Evolutionary conservation across 129 eudicot species (phyloP), one percentile per base, ranked within the genome.

Genomic region (Pittosporum tobira): DNA sequence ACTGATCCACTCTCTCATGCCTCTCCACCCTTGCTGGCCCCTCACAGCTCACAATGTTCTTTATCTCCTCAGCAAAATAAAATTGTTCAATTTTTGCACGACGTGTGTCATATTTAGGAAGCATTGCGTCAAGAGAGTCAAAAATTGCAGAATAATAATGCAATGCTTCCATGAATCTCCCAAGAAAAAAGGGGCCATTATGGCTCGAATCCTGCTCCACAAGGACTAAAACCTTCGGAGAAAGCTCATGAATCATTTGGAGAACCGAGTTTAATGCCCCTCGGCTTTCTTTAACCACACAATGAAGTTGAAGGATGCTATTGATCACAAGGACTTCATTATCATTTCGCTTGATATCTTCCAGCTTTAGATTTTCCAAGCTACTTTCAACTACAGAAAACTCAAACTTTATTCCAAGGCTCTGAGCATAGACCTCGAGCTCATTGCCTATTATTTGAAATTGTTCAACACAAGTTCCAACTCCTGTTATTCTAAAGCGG

Each of bases 41-140:
- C 72, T 83, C 96, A n/a, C 88, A 83, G 36, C 88, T 77, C 75
- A 87, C 88, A 43, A 87, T 87, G 73, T 87, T 87, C 73, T 79
- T 83, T 18, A 87, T 83, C 20, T 87, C 96, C 67, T 80, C 88
- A 4, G 77, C 96, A 29, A 83, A 80, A 73, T 83, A 83, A 51
- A 79, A 75, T 37, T 83, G 88, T 54, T 87, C 93, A 27, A 83
- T 80, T 38, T 83, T 87, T 11, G 88, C 83, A 0, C 93, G 78
- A 30, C 66, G 75, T 6, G 88, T 87, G 70, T 83, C 85, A 16
- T 83, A 79, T 59, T 77, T 83, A 1, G 93, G 88, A 62, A 83
- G 65, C 77, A 67, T 67, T 0, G 78, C 88, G 22, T 87, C 93
- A 15, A 83, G 83, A 13, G 93, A 74, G 50, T 83, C 93, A 29